A percentile compares a stretch with the other conserved stretches of the same genome.
phyloP scores from a whole-genome alignment of 1,284 basidiomycete genomes.

The Athelia sp. region DNA sequence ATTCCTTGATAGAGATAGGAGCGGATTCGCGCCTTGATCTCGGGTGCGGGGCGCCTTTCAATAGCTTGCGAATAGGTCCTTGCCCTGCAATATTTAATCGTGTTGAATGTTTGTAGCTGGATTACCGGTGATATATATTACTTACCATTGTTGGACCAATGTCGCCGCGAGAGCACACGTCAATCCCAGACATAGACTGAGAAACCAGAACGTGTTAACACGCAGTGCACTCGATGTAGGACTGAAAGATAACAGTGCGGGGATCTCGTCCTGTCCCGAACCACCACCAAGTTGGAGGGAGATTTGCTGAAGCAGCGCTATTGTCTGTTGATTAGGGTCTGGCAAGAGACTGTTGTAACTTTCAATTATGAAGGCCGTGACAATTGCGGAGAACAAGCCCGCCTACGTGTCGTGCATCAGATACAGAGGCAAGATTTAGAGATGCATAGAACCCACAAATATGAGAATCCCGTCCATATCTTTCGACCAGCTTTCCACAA shows the following conservation, averaged over 20 bases:
- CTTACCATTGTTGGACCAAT: conserved; percentile 20
- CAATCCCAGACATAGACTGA: conserved; percentile 14
- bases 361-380: conserved; percentile 41
- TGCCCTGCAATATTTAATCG: conserved; percentile 16
- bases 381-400: conserved; percentile 40
- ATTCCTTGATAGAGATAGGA: conserved; percentile 31
- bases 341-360: conserved; percentile 31
- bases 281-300: conserved; percentile 21
- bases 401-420: conserved; percentile 12
- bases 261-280: background rate
- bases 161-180: conserved; percentile 19
- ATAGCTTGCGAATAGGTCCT: background rate
- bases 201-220: conserved; percentile 10
- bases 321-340: conserved; percentile 24
- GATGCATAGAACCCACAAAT: conserved; percentile 21
- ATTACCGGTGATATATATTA: conserved; percentile 24
- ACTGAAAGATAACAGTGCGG: background rate
- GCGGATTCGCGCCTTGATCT: conserved; percentile 27
- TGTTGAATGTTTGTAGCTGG: conserved; percentile 18
- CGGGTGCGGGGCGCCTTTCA: background rate
- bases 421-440: background rate
- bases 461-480: conserved; percentile 41
- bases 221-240: background rate
- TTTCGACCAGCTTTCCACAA: conserved; percentile 29
- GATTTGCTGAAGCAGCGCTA: conserved; percentile 28